Percentiles rank a stretch among this genome's conserved stretches.
phyloP scores from a whole-genome alignment of 768 basidiomycete species.

The Auricularia sp. region DNA sequence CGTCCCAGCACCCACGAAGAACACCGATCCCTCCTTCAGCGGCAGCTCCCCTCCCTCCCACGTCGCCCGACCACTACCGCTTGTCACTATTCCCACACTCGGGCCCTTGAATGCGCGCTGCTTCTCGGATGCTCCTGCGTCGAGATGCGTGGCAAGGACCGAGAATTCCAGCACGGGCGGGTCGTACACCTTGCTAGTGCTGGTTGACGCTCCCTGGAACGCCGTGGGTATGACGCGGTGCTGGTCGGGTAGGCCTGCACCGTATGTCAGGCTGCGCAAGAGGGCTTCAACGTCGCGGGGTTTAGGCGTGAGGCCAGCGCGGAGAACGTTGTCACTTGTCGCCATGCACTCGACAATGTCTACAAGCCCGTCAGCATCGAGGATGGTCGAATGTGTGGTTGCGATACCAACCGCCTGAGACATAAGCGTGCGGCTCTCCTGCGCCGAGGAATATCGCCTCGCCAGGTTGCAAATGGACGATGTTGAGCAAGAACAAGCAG shows the following conservation, averaged over 20 bases:
- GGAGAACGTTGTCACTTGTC: conserved; percentile 97
- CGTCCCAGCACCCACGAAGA: conserved; percentile 71
- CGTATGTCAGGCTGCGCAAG: conserved; percentile 78
- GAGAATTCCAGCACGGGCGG: conserved; percentile 93
- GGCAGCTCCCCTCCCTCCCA: conserved; percentile 26
- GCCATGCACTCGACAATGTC: conserved; percentile 99
- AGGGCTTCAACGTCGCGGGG: conserved; percentile 89
- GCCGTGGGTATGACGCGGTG: conserved; percentile 58
- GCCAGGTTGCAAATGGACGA: conserved; percentile 66
- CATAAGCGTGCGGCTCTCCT: conserved; percentile 94
- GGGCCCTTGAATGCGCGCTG: conserved; percentile 71
- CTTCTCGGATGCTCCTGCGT: conserved; percentile 32
- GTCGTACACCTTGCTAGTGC: conserved; percentile 56
- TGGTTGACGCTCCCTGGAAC: conserved; percentile 26
- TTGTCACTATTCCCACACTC: conserved; percentile 70
- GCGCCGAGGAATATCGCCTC: conserved; percentile 93
- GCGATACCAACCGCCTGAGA: conserved; percentile 62
- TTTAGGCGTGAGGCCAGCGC: conserved; percentile 96
- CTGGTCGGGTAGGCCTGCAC: conserved; percentile 50
- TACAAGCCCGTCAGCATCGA: conserved; percentile 20
- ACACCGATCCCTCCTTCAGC: conserved; percentile 56
- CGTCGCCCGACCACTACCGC: conserved; percentile 47
- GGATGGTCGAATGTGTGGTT: background rate
- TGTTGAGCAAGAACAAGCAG: conserved; percentile 83
- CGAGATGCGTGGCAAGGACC: conserved; percentile 56